Evolutionary conservation across 2,329 filamentous ascomycete species (phyloP).

Genomic region (Aureobasidium subglaciale): DNA sequence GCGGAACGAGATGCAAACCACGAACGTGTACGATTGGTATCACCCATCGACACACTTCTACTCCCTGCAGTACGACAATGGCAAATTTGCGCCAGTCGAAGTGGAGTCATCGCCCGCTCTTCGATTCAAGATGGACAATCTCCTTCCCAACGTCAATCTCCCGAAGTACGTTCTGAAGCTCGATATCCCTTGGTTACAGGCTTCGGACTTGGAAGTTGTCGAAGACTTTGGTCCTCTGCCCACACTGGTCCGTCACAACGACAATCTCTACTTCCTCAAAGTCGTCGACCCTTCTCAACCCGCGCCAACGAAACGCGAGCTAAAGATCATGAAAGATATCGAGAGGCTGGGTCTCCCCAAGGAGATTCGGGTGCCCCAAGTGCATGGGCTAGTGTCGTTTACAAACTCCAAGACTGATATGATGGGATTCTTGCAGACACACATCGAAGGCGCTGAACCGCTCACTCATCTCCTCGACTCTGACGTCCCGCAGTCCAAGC

Average conservation of each 20-base stretch:
- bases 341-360: slow-evolving; percentile 23
- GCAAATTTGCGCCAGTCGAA: slow-evolving; percentile 23
- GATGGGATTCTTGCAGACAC: slow-evolving; percentile 29
- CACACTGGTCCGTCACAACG: slow-evolving; percentile 24
- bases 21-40: slow-evolving; percentile 28
- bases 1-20: slow-evolving; percentile 7
- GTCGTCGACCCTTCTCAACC: slow-evolving; percentile 26
- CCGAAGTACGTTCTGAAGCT: slow-evolving; percentile 30
- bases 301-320: slow-evolving; percentile 28
- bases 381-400: slow-evolving; percentile 26
- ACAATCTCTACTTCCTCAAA: slow-evolving; percentile 27
- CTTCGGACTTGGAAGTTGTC: slow-evolving; percentile 23
- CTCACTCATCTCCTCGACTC: slow-evolving; percentile 27
- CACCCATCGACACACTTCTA: slow-evolving; percentile 25
- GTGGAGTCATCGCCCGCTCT: slow-evolving; percentile 20
- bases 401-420: slow-evolving; percentile 18
- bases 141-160: slow-evolving; percentile 25
- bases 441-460: slow-evolving; percentile 26
- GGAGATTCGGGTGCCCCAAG: slow-evolving; percentile 25
- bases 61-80: slow-evolving; percentile 20
- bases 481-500: slow-evolving; percentile 24
- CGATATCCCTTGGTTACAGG: slow-evolving; percentile 21
- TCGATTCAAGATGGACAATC: slow-evolving; percentile 20
- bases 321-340: slow-evolving; percentile 26
- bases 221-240: slow-evolving; percentile 19